Conservation (phyloP, 2,329 filamentous ascomycete species). For the Xylaria sp. region DNA sequence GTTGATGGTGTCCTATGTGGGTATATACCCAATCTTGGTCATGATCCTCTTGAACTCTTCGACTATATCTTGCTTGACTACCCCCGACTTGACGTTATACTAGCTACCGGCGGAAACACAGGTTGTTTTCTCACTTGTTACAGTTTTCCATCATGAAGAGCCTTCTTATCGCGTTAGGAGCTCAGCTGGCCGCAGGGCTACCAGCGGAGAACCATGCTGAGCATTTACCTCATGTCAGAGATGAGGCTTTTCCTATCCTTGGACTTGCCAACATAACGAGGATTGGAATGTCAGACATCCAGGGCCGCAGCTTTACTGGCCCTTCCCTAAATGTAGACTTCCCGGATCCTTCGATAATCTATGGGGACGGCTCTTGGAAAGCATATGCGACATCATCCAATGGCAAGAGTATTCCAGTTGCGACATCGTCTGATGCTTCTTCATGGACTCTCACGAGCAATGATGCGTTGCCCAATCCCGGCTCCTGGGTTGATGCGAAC, state of each 20-base stretch:
- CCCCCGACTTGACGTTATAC: constrained; percentile 17
- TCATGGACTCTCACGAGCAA: constrained; percentile 44
- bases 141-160: constrained; percentile 40
- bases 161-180: constrained; percentile 38
- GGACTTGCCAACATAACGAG: constrained; percentile 44
- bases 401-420: constrained; percentile 44
- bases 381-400: constrained; percentile 47
- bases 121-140: not conserved
- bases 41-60: constrained; percentile 15
- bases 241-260: constrained; percentile 37
- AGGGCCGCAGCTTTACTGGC: constrained; percentile 40
- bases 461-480: constrained; percentile 46
- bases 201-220: constrained; percentile 33
- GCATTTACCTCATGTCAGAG: constrained; percentile 17
- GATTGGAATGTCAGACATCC: constrained; percentile 35
- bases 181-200: constrained; percentile 40
- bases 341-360: constrained; percentile 47
- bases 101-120: not conserved
- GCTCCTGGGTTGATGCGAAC: constrained; percentile 44
- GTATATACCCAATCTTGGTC: constrained; percentile 7
- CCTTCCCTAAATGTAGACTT: constrained; percentile 44
- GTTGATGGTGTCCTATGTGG: constrained; percentile 8
- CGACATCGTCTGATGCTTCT: constrained; percentile 43
- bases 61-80: constrained; percentile 29
- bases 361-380: constrained; percentile 47